Evolutionary conservation across 495 filamentous ascomycete species (phyloP).

Genomic region (Pseudevernia furfuracea): DNA sequence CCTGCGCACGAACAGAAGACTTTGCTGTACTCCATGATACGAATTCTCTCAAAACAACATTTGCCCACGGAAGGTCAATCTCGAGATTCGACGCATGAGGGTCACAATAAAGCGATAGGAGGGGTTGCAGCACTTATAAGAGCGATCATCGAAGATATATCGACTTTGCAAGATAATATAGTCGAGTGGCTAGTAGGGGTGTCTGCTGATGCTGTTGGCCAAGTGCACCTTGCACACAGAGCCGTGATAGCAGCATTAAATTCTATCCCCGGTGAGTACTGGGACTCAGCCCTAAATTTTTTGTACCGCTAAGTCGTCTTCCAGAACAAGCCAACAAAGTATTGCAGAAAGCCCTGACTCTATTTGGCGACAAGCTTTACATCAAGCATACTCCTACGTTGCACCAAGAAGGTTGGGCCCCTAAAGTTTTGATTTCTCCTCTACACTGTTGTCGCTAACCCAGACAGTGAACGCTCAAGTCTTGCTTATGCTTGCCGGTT

Average conservation of each 20-base stretch:
- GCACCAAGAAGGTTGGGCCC: constrained; percentile 70
- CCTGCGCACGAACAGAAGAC: constrained; percentile 51
- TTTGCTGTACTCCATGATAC: constrained; percentile 50
- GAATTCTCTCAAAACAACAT: constrained; percentile 49
- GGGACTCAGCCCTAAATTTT: not conserved
- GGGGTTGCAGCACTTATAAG: constrained; percentile 40
- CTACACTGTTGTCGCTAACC: constrained; percentile 26
- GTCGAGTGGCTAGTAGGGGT: constrained; percentile 60
- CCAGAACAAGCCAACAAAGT: constrained; percentile 34
- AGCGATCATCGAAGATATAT: constrained; percentile 31
- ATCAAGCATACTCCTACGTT: constrained; percentile 75
- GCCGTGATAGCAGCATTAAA: constrained; percentile 56
- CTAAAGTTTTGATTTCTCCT: not conserved
- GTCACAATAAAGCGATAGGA: constrained; percentile 23
- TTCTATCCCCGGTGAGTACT: constrained; percentile 41
- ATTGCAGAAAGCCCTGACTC: constrained; percentile 60
- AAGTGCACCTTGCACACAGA: constrained; percentile 54
- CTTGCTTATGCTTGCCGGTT: constrained; percentile 69
- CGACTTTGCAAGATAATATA: constrained; percentile 44
- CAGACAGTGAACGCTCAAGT: constrained; percentile 66
- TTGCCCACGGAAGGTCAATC: constrained; percentile 27
- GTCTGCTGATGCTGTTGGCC: constrained; percentile 58
- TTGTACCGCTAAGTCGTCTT: not conserved
- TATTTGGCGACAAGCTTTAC: constrained; percentile 79
- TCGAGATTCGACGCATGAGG: not conserved